Conservation (phyloP, 1,284 basidiomycete genomes). For the Moesziomyces aphidis region DNA sequence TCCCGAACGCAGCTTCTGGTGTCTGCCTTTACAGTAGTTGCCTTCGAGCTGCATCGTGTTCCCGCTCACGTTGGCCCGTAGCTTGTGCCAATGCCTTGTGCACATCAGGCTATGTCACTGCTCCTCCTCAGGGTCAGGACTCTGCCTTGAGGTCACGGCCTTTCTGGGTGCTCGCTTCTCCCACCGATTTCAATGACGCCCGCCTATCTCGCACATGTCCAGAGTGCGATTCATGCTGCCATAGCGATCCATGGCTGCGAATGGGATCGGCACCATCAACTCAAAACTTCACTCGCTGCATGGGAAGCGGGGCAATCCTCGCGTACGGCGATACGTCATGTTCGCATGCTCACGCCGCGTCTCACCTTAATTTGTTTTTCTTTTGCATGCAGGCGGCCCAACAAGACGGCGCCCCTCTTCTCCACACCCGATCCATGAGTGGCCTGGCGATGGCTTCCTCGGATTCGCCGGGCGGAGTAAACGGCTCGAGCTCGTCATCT, state of each 20-base stretch:
- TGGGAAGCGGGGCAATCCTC: slow-evolving; percentile 12
- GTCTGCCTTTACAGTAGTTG: no score
- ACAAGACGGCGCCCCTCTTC: not conserved
- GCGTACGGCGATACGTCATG: slow-evolving; percentile 14
- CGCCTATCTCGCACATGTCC: no score
- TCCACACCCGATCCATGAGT: not conserved
- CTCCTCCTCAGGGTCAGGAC: no score
- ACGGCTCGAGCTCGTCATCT: not conserved
- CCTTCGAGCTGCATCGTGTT: not conserved
- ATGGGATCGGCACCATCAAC: not conserved
- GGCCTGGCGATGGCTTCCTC: not conserved
- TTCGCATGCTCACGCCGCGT: slow-evolving; percentile 4
- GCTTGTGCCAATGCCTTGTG: not conserved
- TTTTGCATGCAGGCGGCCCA: not conserved
- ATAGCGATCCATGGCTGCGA: not conserved
- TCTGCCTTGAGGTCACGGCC: no score
- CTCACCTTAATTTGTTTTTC: slow-evolving; percentile 6
- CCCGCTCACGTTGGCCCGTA: not conserved
- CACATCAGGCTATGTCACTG: no score
- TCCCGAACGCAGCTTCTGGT: no score
- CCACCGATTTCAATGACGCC: no score
- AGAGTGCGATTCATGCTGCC: no score
- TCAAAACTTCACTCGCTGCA: not conserved
- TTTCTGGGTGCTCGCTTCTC: not conserved
- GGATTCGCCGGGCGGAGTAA: not conserved